Evolutionary conservation across 805 yeast genomes (phyloP).

Genomic region (Saturnispora besseyi): DNA sequence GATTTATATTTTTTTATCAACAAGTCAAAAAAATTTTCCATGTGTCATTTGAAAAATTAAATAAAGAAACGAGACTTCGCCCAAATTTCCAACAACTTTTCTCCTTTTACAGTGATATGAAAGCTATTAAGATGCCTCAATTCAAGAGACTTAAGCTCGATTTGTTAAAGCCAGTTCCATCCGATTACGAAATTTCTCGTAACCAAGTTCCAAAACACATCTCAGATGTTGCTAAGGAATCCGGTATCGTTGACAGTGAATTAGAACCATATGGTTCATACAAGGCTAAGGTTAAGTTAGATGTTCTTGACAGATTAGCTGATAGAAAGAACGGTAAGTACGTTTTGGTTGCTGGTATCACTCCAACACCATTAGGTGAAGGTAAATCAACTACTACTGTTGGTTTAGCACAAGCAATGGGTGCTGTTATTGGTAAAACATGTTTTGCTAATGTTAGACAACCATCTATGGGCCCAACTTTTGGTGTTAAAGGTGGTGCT

Average conservation of each 20-base stretch:
- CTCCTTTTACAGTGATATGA: constrained; percentile 1
- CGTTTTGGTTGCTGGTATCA: constrained; percentile 90
- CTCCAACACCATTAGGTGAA: constrained; percentile 97
- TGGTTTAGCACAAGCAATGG: constrained; percentile 93
- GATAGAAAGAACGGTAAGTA: constrained; percentile 69
- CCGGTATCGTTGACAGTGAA: constrained; percentile 72
- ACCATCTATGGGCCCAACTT: constrained; percentile 98
- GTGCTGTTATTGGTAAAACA: constrained; percentile 76
- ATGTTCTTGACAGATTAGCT: constrained; percentile 58
- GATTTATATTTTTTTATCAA: not conserved
- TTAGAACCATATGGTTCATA: constrained; percentile 81
- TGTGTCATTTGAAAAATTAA: not conserved
- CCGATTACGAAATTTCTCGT: constrained; percentile 85
- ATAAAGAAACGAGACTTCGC: not conserved
- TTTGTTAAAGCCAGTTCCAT: constrained; percentile 63
- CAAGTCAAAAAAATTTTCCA: constrained; percentile 1
- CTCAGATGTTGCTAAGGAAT: constrained; percentile 62
- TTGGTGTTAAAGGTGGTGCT: constrained; percentile 98
- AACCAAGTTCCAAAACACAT: constrained; percentile 82
- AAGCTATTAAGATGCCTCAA: constrained; percentile 21
- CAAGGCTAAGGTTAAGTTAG: constrained; percentile 80
- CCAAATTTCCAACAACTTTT: not conserved
- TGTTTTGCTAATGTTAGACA: constrained; percentile 94
- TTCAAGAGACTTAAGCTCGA: constrained; percentile 32
- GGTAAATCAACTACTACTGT: constrained; percentile 96